Evolutionary conservation across 495 filamentous ascomycete species (phyloP), one percentile per base, ranked within the genome.

Genomic region (Trichoderma reesei): DNA sequence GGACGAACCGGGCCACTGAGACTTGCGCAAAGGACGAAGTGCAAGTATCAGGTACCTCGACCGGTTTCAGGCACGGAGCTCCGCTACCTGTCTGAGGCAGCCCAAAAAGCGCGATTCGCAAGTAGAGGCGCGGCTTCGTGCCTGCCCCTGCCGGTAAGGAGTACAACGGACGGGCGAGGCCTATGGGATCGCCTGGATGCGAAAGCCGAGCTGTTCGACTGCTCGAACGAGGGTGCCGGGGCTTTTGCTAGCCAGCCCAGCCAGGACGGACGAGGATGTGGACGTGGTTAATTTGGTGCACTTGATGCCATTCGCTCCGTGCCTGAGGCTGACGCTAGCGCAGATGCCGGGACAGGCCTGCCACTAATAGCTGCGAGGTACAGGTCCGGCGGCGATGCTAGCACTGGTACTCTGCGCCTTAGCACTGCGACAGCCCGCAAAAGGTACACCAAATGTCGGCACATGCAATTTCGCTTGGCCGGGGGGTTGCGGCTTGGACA

Each of bases 1-100:
- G 60, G 5, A 64, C 36, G 51, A 56, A 16, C 51, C 51, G 9
- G 51, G 51, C 51, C 51, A 56, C 51, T 13, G 51, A 56, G 51
- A 56, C 34, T 56, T 56, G 51, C 51, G 13, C 14, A 16, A 20
- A 31, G 14, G 18, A 18, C 46, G n/a, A 20, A 18, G 46, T 18
- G 26, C 46, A 34, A n/a, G 51, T 33, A n/a, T 26, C 51, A 56
- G 7, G 16, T 33, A 33, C 51, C 20, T 56, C 51, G 51, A 7
- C 4, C 44, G 20, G 16, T 8, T 20, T 18, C 44, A 18, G 16
- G 44, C 16, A 48, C 16, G 18, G 44, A 6, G 16, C 16, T 8
- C 16, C 41, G 16, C 16, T n/a, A 46, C 38, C 38, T 39, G 38
- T 39, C 11, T 39, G 38, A 7, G 38, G 6, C 38, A 39, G 38